phyloP scores from a whole-genome alignment of 2,329 filamentous ascomycete genomes.

The Penicillium expansum region DNA sequence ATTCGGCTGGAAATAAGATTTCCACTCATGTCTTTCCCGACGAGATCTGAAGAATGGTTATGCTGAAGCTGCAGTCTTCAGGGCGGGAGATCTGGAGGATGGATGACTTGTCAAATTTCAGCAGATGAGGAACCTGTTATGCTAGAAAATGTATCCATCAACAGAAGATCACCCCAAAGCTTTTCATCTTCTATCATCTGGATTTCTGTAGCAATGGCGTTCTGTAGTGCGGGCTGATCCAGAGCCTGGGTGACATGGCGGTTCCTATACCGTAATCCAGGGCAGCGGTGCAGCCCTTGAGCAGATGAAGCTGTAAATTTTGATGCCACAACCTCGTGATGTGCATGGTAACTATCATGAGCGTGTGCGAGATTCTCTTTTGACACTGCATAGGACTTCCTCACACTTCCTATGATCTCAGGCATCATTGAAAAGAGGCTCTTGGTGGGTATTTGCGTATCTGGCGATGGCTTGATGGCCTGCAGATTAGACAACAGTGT shows the following conservation, averaged over 20 bases:
- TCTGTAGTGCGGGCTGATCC: background rate
- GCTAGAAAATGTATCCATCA: slow-evolving; percentile 6
- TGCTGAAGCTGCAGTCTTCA: background rate
- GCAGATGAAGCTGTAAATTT: slow-evolving; percentile 1
- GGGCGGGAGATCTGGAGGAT: background rate
- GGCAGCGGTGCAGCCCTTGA: slow-evolving; percentile 12
- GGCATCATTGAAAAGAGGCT: slow-evolving; percentile 16
- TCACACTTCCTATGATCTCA: slow-evolving; percentile 17
- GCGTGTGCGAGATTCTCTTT: slow-evolving; percentile 2
- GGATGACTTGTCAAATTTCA: background rate
- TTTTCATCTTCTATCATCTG: slow-evolving; percentile 10
- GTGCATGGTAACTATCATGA: background rate
- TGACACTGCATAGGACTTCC: slow-evolving; percentile 11
- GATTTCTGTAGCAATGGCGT: slow-evolving; percentile 3
- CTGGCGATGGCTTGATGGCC: slow-evolving; percentile 4
- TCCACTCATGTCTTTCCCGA: slow-evolving; percentile 24
- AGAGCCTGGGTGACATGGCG: slow-evolving; percentile 3
- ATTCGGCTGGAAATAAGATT: slow-evolving; percentile 30
- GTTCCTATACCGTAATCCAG: slow-evolving; percentile 16
- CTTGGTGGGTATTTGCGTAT: slow-evolving; percentile 11
- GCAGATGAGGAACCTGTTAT: slow-evolving; percentile 1
- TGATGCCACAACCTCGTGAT: background rate
- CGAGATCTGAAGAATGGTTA: background rate
- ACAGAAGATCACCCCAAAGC: slow-evolving; percentile 5
- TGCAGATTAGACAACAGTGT: slow-evolving; percentile 2